Conservation (phyloP, 768 basidiomycete species). For the Suillus lakei region DNA sequence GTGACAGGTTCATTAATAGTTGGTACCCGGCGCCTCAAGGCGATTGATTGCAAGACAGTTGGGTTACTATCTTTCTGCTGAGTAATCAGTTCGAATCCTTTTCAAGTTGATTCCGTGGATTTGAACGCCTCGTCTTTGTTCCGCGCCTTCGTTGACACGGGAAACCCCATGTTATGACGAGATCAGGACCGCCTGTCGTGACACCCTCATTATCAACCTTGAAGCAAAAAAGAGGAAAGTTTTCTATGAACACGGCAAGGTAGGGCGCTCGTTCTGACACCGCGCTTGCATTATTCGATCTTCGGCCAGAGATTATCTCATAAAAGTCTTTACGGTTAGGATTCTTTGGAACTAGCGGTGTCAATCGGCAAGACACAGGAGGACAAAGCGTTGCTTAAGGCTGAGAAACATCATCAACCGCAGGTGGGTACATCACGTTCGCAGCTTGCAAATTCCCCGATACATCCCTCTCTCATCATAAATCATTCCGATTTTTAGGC, state of each 20-base stretch:
- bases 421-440: conserved; percentile 37
- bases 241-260: conserved; percentile 39
- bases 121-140: neutral
- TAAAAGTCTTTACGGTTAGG: conserved; percentile 37
- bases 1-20: neutral
- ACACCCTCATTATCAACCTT: conserved; percentile 26
- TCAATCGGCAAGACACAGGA: conserved; percentile 52
- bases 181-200: conserved; percentile 26
- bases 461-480: conserved; percentile 26
- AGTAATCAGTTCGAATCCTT: conserved; percentile 28
- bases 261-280: conserved; percentile 22
- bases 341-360: conserved; percentile 50
- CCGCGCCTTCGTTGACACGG: conserved; percentile 12
- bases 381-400: conserved; percentile 44
- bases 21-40: neutral
- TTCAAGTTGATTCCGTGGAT: conserved; percentile 23
- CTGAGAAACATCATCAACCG: conserved; percentile 43
- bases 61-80: conserved; percentile 19
- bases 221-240: conserved; percentile 31
- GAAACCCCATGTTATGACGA: conserved; percentile 25
- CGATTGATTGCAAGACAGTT: neutral
- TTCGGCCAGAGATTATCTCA: conserved; percentile 27
- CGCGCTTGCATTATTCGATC: conserved; percentile 3
- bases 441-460: conserved; percentile 16
- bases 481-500: conserved; percentile 22